These are phyloP conservation scores for Podila horticola DNA, from an alignment of 192 early-diverging fungal species.

Conservation along the genomic window DNA sequence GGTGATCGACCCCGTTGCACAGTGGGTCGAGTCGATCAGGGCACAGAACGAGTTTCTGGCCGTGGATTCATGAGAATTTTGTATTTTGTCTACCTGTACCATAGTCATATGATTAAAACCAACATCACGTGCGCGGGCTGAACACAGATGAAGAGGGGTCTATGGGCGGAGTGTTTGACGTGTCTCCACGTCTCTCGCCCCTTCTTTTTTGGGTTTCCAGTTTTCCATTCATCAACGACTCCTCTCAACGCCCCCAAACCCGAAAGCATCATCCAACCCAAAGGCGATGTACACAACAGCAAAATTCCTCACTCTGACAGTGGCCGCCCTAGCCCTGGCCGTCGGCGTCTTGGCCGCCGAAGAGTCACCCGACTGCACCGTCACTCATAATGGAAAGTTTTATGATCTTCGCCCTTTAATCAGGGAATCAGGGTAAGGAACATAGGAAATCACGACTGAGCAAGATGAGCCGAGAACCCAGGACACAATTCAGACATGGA, in stretches of 20 bases:
- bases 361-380: slow-evolving; percentile 27
- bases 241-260: too few species aligned
- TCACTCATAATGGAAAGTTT: slow-evolving; percentile 39
- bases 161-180: too few species aligned
- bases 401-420: slow-evolving; percentile 42
- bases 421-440: slow-evolving; percentile 39
- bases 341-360: slow-evolving; percentile 15
- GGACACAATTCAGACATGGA: too few species aligned
- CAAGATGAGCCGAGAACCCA: background rate
- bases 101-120: too few species aligned
- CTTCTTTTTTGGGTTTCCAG: too few species aligned
- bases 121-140: too few species aligned
- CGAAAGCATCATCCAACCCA: too few species aligned
- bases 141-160: too few species aligned
- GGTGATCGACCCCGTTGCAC: slow-evolving; percentile 22
- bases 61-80: slow-evolving; percentile 1
- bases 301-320: slow-evolving; percentile 3
- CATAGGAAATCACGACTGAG: too few species aligned
- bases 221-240: too few species aligned
- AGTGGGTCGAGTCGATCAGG: slow-evolving; percentile 43
- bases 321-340: slow-evolving; percentile 14
- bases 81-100: too few species aligned
- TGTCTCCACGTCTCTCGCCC: too few species aligned
- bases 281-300: background rate
- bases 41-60: slow-evolving; percentile 42